Evolutionary conservation across 2,329 filamentous ascomycete species (phyloP).

Genomic region (Myriangium duriaei): DNA sequence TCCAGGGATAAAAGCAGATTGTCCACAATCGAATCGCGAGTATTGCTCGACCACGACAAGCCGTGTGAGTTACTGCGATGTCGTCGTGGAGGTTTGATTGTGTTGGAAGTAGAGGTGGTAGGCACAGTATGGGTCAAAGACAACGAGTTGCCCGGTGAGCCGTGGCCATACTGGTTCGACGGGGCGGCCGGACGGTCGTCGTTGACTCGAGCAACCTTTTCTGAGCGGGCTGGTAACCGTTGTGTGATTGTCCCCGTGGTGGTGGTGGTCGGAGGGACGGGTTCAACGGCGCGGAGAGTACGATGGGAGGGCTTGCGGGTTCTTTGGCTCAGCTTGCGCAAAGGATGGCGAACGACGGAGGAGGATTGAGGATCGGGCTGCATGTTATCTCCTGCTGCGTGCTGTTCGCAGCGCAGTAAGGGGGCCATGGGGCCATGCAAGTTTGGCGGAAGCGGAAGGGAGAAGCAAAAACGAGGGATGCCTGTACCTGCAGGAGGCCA

Average conservation of each 20-base stretch:
- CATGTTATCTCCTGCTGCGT: background rate
- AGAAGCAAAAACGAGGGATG: background rate
- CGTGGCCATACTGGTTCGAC: conserved; percentile 6
- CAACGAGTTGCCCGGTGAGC: conserved; percentile 6
- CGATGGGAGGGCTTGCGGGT: conserved; percentile 5
- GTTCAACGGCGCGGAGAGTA: conserved; percentile 7
- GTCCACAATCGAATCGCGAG: conserved; percentile 82
- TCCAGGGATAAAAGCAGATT: conserved; percentile 93
- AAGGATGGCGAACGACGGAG: background rate
- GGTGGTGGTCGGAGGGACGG: conserved; percentile 3
- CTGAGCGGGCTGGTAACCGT: conserved; percentile 5
- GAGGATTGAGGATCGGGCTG: background rate
- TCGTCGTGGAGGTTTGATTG: conserved; percentile 1
- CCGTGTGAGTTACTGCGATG: conserved; percentile 56
- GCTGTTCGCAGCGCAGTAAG: conserved; percentile 4
- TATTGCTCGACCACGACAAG: conserved; percentile 66
- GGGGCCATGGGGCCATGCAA: conserved; percentile 4
- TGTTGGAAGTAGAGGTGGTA: background rate
- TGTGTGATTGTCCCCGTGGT: background rate
- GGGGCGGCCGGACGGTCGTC: conserved; percentile 6
- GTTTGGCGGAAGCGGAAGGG: background rate
- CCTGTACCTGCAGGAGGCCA: conserved; percentile 7
- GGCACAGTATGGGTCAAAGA: conserved; percentile 3
- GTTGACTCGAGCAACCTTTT: conserved; percentile 1
- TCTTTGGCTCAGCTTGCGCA: conserved; percentile 4